phyloP scores from a whole-genome alignment of 192 early-diverging fungal species.

The Umbelopsis vinacea region DNA sequence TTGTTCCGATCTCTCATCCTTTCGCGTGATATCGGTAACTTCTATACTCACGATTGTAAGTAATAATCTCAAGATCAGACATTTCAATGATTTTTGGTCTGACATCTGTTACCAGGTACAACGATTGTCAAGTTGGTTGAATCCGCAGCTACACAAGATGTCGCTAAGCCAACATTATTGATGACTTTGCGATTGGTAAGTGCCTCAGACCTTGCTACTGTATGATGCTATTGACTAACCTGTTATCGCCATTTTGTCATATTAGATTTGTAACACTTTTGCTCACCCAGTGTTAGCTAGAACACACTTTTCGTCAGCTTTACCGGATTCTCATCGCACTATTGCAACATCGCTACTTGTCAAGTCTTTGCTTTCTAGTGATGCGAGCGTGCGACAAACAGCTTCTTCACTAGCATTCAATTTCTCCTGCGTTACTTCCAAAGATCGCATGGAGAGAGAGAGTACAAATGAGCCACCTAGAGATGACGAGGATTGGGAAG shows the following conservation, averaged over 20 bases:
- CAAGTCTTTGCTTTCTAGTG: slow-evolving; percentile 57
- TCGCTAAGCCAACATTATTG: slow-evolving; percentile 54
- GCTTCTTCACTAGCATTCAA: slow-evolving; percentile 74
- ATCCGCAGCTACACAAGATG: slow-evolving; percentile 21
- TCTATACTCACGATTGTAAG: slow-evolving; percentile 52
- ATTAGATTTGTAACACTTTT: slow-evolving; percentile 59
- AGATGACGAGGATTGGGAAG: slow-evolving; percentile 71
- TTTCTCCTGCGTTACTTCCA: slow-evolving; percentile 57
- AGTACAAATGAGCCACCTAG: slow-evolving; percentile 34
- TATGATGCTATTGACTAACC: not conserved
- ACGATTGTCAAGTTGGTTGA: slow-evolving; percentile 17
- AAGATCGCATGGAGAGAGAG: slow-evolving; percentile 40
- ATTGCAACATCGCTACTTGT: slow-evolving; percentile 65
- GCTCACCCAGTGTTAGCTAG: slow-evolving; percentile 39
- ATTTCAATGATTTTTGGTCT: not conserved
- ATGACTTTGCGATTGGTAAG: slow-evolving; percentile 65
- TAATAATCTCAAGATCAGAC: not conserved
- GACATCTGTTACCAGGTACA: not conserved
- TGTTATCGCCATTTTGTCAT: not conserved
- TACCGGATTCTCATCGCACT: slow-evolving; percentile 50
- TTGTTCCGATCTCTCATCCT: slow-evolving; percentile 63
- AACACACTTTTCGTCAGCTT: slow-evolving; percentile 37
- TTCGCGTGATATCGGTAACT: slow-evolving; percentile 42
- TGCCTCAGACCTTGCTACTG: not conserved
- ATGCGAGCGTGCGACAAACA: slow-evolving; percentile 60